Evolutionary conservation across 257 asterid genomes (phyloP).

Genomic region (Solanum tacnaense): DNA sequence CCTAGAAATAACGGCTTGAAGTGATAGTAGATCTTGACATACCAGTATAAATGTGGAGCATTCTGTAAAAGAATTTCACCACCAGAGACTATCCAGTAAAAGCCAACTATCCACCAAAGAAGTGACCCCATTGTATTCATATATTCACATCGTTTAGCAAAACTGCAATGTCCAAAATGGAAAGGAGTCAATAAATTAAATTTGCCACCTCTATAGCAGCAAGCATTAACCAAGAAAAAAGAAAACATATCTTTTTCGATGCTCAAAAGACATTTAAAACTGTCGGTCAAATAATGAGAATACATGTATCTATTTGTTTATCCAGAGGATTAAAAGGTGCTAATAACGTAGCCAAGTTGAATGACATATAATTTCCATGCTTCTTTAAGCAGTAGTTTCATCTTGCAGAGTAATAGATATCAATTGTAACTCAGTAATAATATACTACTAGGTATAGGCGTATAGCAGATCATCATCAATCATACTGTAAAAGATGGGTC

Average conservation of each 20-base stretch:
- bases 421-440: not conserved
- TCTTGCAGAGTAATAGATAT: not conserved
- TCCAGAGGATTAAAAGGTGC: not conserved
- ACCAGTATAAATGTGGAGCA: constrained; percentile 93
- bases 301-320: not conserved
- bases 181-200: constrained; percentile 1
- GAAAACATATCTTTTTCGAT: not conserved
- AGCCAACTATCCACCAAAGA: constrained; percentile 91
- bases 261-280: not conserved
- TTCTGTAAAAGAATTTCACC: constrained; percentile 51
- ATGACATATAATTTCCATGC: not conserved
- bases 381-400: not conserved
- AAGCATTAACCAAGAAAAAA: not conserved
- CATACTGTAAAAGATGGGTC: not conserved
- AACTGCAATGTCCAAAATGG: constrained; percentile 27
- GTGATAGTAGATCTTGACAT: constrained; percentile 9
- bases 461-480: not conserved
- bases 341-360: not conserved
- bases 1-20: not conserved
- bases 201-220: not conserved
- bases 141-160: constrained; percentile 75
- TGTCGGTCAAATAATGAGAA: not conserved
- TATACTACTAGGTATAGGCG: not conserved
- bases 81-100: constrained; percentile 92
- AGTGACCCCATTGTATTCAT: constrained; percentile 81